Base-by-base conservation (phyloP, 2,329 filamentous ascomycete genomes). In the Cladosporium austrohemisphaericum region DNA sequence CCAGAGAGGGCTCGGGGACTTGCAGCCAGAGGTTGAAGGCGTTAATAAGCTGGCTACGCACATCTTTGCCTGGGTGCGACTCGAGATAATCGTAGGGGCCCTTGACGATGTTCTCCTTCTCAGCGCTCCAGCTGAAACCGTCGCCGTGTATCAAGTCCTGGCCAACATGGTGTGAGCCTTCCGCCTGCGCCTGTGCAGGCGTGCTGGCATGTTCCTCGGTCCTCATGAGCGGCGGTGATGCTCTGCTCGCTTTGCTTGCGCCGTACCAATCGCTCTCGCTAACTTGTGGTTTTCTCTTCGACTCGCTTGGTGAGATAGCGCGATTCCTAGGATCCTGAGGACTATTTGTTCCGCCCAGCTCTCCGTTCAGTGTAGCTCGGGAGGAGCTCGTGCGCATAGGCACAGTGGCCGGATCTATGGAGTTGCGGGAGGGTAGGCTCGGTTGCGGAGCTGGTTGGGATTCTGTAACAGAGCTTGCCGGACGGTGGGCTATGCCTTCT, bases 31-130 rank as follows among this genome's bases (percentile, higher is more conserved):
- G 77, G 64, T 94, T 89, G 75, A 94, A 94, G 35, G 88, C 85
- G 35, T 77, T 79, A 61, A 94, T 89, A 60, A 92, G 76, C 70
- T 88, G 84, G 37, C 84, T 79, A 57, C 90, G 83, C 63, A 95
- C 86, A 68, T 93, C 87, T 70, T 94, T 93, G 56, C 89, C 89
- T 0, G 88, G 87, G 55, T 90, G 84, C 36, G 80, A 79, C 60
- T 83, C 79, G 54, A 93, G 77, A 67, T 95, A 94, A 63, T 92
- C 84, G 61, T 83, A 95, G 1, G 89, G 89, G 0, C 84, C 88
- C 40, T 84, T 74, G 46, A 94, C 73, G 53, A 92, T 83, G 65
- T 80, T 81, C 66, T 93, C 87, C 72, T 93, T 92, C 60, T 86
- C 79, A 2, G 75, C 68, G 5, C 79, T 82, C 88, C 88, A 93